Base-by-base conservation (phyloP, 164 flowering plant genomes). In the Chimonanthus salicifolius region DNA sequence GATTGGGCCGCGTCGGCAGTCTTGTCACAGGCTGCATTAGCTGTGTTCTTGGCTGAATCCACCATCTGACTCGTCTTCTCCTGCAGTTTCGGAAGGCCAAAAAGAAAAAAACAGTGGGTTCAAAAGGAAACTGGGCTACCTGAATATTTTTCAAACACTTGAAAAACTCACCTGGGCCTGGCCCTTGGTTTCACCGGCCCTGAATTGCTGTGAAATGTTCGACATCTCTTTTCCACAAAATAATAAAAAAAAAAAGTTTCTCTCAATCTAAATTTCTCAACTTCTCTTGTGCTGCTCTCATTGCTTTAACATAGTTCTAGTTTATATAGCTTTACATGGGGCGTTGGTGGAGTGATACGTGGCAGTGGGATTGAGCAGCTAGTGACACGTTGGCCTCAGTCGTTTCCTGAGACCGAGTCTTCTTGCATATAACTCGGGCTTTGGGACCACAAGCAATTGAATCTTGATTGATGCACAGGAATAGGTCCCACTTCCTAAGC, bases 11-110 rank as follows among this genome's bases (percentile, higher is more conserved):
- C 83, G 16, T 54, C 47, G 5, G 72, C 47, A 13, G 81, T 58
- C 78, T 71, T 81, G 58, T 86, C 85, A 5, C 13, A 10, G 13
- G 83, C 86, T 18, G 77, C 9, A 13, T 74, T 67, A 49, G 85
- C 86, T 15, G 84, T 70, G 33, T 79, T 72, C 18, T 82, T 71
- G 0, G 82, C 78, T 4, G 84, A 77, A 0, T 85, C 75, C 4
- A 68, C 43, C 81, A 73, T 75, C 9, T 86, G 69, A 3, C 76
- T 73, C 0, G 83, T 60, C 78, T 77, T 77, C 6, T 68, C 84
- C 90, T 87, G 54, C 75, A 49, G 13, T 9, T n/a, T 15, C n/a
- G n/a, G 15, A 9, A 16, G 8, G 15, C 44, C 16, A 21, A 45
- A 2, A 33, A 8, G 47, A 58, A 10, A 20, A 20, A 6, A 44